These are phyloP conservation scores for Lavandula angustifolia DNA, from an alignment of 257 asterid genomes.

Conservation along the genomic window DNA sequence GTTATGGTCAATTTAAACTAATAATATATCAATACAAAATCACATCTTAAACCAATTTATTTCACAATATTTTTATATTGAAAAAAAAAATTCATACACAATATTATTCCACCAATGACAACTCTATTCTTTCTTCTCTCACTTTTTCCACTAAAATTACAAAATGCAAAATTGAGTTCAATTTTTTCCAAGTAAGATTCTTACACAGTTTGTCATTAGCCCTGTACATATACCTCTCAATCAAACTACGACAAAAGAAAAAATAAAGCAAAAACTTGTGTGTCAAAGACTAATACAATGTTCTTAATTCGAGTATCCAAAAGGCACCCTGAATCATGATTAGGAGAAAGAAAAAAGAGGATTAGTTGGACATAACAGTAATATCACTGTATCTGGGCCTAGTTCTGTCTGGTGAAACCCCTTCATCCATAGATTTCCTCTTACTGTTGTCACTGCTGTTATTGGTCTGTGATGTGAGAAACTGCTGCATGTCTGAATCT, in stretches of 20 bases:
- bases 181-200: conserved; percentile 12
- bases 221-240: conserved; percentile 23
- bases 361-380: conserved; percentile 41
- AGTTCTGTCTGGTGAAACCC: conserved; percentile 58
- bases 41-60: no score
- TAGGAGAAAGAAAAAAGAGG: not conserved
- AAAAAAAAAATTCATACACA: not conserved
- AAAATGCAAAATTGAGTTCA: conserved; percentile 28
- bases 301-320: not conserved
- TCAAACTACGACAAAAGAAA: not conserved
- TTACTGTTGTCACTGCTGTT: conserved; percentile 36
- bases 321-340: not conserved
- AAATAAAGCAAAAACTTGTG: not conserved
- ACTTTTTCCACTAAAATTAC: conserved; percentile 1
- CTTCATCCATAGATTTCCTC: conserved; percentile 73
- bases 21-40: not conserved
- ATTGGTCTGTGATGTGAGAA: not conserved
- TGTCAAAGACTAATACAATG: conserved; percentile 24
- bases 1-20: no score
- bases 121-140: not conserved
- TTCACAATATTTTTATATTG: no score
- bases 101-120: not conserved
- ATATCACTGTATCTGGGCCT: conserved; percentile 66
- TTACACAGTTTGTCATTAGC: conserved; percentile 19
- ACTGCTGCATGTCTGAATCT: conserved; percentile 21